phyloP scores from a whole-genome alignment of 2,329 filamentous ascomycete genomes.

The Biscogniauxia sp. region DNA sequence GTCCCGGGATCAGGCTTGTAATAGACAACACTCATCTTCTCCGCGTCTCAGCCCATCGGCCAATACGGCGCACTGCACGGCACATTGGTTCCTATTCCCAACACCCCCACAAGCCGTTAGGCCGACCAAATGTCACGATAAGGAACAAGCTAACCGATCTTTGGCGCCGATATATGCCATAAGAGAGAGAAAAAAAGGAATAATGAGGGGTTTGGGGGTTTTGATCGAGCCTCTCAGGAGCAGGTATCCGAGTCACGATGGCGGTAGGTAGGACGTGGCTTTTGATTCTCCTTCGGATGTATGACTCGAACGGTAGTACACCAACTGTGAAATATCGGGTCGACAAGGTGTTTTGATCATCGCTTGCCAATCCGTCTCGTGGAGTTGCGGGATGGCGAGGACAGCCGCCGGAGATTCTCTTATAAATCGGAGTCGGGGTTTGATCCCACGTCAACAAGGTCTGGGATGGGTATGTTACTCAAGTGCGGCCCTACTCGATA shows the following conservation, averaged over 20 bases:
- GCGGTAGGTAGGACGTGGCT: neutral
- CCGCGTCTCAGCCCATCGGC: no score
- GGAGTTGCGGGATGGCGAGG: no score
- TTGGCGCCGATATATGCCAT: no score
- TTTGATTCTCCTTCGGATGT: neutral
- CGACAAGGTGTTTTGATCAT: neutral
- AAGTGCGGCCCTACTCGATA: neutral
- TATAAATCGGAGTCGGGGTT: neutral
- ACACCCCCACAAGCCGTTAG: no score
- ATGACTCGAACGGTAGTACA: neutral
- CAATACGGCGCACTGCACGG: no score
- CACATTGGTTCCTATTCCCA: no score
- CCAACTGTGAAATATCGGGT: neutral
- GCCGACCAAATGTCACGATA: no score
- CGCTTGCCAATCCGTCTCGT: no score
- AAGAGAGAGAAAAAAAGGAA: no score
- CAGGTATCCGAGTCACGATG: neutral
- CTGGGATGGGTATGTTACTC: neutral
- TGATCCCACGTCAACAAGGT: neutral
- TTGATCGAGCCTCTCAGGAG: neutral
- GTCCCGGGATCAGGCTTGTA: no score
- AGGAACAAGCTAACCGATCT: no score
- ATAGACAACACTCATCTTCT: no score
- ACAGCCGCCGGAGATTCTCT: neutral
- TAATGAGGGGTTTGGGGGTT: neutral